Evolutionary conservation across 768 basidiomycete genomes (phyloP).

Genomic region (Lepiota subincarnata): DNA sequence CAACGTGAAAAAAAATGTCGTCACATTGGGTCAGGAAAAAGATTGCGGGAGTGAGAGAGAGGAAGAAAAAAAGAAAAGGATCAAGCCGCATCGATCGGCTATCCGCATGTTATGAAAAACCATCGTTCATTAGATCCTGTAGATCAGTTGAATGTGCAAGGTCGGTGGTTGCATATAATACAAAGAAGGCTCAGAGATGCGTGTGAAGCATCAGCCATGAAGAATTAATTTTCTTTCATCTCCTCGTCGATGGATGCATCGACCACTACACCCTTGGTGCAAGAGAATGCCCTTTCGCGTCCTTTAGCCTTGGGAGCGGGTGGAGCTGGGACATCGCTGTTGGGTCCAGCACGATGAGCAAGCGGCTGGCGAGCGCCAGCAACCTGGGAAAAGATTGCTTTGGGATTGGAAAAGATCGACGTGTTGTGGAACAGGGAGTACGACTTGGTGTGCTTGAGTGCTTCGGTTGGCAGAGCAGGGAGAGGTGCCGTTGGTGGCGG

Average conservation of each 20-base stretch:
- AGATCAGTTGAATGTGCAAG: no score
- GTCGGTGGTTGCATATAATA: background rate
- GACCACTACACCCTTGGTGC: constrained; percentile 22
- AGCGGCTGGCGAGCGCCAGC: constrained; percentile 1
- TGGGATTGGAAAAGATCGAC: constrained; percentile 4
- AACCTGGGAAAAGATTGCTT: constrained; percentile 9
- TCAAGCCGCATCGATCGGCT: background rate
- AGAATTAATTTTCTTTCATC: constrained; percentile 36
- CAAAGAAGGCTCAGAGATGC: background rate
- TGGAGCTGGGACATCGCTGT: background rate
- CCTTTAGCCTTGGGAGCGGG: constrained; percentile 16
- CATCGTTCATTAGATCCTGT: no score
- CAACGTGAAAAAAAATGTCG: background rate
- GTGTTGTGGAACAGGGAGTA: constrained; percentile 5
- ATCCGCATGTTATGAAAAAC: background rate
- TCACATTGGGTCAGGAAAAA: no score
- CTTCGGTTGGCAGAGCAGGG: constrained; percentile 26
- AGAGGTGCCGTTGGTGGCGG: constrained; percentile 39
- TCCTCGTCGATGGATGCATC: constrained; percentile 34
- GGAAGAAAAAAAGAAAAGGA: no score
- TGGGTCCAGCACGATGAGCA: background rate
- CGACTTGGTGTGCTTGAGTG: constrained; percentile 15
- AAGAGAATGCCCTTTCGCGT: constrained; percentile 29
- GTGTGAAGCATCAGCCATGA: background rate
- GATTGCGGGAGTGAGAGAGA: no score